phyloP scores from a whole-genome alignment of 140 eudicot species.

The Oenanthe javanica region DNA sequence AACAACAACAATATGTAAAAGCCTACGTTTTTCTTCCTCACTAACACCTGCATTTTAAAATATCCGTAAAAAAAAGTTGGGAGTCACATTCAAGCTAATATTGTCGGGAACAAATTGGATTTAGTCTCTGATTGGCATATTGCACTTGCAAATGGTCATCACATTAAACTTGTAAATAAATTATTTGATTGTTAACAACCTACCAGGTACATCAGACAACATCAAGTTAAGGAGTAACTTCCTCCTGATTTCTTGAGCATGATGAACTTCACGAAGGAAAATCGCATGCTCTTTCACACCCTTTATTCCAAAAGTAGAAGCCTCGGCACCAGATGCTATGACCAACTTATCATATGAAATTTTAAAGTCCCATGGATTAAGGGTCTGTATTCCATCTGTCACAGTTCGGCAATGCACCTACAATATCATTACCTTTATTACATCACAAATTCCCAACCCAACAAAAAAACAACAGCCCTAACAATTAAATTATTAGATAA shows the following conservation, averaged over 20 bases:
- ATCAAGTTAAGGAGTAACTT: constrained; percentile 77
- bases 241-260: constrained; percentile 45
- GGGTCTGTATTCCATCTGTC: constrained; percentile 53
- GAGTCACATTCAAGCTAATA: neutral
- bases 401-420: constrained; percentile 75
- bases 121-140: neutral
- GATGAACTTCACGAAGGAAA: constrained; percentile 94
- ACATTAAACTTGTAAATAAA: neutral
- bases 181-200: neutral
- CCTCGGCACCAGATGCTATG: constrained; percentile 85
- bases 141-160: neutral
- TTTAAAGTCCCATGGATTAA: constrained; percentile 75
- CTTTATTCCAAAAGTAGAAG: constrained; percentile 86
- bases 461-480: neutral
- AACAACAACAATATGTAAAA: constrained; percentile 92
- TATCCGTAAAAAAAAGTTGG: neutral
- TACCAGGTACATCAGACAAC: constrained; percentile 95
- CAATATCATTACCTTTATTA: constrained; percentile 1
- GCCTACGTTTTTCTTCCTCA: constrained; percentile 90
- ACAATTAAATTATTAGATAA: no score
- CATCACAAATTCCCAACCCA: neutral
- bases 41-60: constrained; percentile 38
- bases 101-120: neutral
- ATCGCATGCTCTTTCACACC: constrained; percentile 86
- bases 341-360: constrained; percentile 86